Evolutionary conservation across 2,329 filamentous ascomycete species (phyloP).

Genomic region (Fusarium subtropicale): DNA sequence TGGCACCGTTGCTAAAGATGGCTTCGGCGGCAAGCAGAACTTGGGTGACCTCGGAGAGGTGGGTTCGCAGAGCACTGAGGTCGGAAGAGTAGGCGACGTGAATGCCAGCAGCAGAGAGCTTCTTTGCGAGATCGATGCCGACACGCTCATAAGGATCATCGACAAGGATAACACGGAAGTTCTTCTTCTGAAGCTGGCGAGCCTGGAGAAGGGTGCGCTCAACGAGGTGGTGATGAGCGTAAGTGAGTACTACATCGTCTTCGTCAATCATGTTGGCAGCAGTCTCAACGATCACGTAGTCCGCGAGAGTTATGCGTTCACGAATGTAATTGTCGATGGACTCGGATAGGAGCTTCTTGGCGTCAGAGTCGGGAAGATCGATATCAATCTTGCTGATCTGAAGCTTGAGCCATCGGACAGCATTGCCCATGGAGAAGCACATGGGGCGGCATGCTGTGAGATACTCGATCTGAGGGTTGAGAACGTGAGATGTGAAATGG

Average conservation of each 20-base stretch:
- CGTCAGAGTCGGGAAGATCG: conserved; percentile 81
- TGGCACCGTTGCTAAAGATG: conserved; percentile 93
- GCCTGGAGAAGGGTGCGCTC: conserved; percentile 84
- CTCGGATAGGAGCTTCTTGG: conserved; percentile 81
- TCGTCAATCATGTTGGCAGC: conserved; percentile 80
- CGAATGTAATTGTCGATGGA: conserved; percentile 91
- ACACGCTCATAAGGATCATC: conserved; percentile 72
- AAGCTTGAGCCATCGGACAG: conserved; percentile 93
- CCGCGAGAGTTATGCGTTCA: conserved; percentile 88
- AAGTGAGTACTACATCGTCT: conserved; percentile 87
- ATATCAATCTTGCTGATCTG: conserved; percentile 92
- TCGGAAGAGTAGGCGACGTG: conserved; percentile 83
- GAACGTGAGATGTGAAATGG: conserved; percentile 89
- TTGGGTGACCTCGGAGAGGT: conserved; percentile 74
- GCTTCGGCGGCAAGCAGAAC: conserved; percentile 91
- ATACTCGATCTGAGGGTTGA: conserved; percentile 96
- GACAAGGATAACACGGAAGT: conserved; percentile 85
- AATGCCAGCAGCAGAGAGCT: conserved; percentile 74
- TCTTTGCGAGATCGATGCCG: conserved; percentile 72
- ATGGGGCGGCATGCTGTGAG: conserved; percentile 94
- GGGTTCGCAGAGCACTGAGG: conserved; percentile 79
- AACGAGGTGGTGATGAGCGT: conserved; percentile 86
- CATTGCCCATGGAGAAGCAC: conserved; percentile 96
- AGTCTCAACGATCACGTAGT: conserved; percentile 83
- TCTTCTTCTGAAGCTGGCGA: conserved; percentile 70